Conservation (phyloP, 805 yeast genomes). For the Cyberlindnera maritima region DNA sequence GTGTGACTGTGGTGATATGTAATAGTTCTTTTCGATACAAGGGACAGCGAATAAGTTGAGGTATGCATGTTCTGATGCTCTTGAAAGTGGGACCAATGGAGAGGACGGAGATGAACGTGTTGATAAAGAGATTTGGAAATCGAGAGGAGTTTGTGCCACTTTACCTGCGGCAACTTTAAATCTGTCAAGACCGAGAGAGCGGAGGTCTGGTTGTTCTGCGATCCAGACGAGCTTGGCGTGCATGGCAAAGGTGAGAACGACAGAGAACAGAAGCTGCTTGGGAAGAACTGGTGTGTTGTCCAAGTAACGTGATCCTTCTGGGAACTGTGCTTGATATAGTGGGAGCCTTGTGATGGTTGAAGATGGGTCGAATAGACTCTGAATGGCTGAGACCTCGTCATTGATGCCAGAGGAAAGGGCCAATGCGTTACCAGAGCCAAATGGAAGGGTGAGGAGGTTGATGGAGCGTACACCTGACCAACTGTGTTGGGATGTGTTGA, state of each 20-base stretch:
- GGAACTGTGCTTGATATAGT: constrained; percentile 32
- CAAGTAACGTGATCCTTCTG: constrained; percentile 20
- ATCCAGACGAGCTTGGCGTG: constrained; percentile 85
- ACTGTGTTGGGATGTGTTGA: constrained; percentile 27
- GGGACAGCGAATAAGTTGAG: constrained; percentile 19
- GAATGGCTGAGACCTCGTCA: constrained; percentile 34
- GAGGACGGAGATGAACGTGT: not conserved
- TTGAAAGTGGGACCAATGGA: not conserved
- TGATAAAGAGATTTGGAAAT: constrained; percentile 4
- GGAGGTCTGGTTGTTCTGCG: constrained; percentile 65
- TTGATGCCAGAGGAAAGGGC: constrained; percentile 54
- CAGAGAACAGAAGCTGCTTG: constrained; percentile 36
- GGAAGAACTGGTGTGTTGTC: constrained; percentile 6
- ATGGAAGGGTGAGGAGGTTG: constrained; percentile 47
- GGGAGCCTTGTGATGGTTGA: constrained; percentile 27
- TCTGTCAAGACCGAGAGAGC: constrained; percentile 61
- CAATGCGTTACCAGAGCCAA: constrained; percentile 87
- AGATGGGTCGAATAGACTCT: constrained; percentile 30
- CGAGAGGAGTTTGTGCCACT: constrained; percentile 29
- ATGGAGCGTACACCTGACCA: constrained; percentile 11
- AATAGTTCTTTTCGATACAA: constrained; percentile 20
- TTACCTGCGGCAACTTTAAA: constrained; percentile 66
- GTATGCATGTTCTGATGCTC: constrained; percentile 12
- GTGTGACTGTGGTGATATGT: constrained; percentile 25
- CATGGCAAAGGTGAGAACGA: constrained; percentile 80